Evolutionary conservation across 2,329 filamentous ascomycete species (phyloP), one percentile per base, ranked within the genome.

Genomic region (Pestalotiopsis sp.): DNA sequence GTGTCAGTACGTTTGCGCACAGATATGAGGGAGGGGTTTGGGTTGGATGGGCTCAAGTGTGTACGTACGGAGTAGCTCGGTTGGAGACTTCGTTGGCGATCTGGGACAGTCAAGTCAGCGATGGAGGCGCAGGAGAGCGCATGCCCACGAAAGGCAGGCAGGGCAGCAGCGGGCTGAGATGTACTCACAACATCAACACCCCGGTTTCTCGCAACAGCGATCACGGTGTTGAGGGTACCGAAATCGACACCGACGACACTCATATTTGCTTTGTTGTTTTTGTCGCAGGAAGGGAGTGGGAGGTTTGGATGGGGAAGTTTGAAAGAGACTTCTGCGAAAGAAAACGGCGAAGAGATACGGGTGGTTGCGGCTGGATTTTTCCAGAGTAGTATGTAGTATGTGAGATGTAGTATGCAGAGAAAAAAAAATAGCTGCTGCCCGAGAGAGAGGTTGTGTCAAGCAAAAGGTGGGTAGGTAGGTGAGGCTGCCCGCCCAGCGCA

Each of bases 81-180:
- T 99, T 98, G 75, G 96, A 99, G 77, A 98, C 96, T 85, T 99
- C 96, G 88, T 99, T 99, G 86, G 94, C 92, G 81, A 99, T 97
- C 94, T 97, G 68, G n/a, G 65, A 56, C 38, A 57, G 52, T 62
- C 25, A 66, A 70, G 73, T 76, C 70, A 70, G 69, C 31, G 56
- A 70, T 65, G 13, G 9, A n/a, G 17, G n/a, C n/a, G 31, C 59
- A 38, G 38, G 63, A 66, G 67, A 66, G 65, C 25, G 65, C 59
- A 62, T 62, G 36, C 59, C 36, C 59, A 36, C 25, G 36, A 38
- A 38, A 67, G 66, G 72, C 67, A 65, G 56, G 52, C 65, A 65
- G 36, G 58, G 65, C 62, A 68, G 58, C 27, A 66, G 66, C 70
- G 72, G 71, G 25, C 31, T 61, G 23, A 73, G 73, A 41, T 23